Percentiles rank a stretch among this genome's conserved stretches.
Conservation (phyloP, 2,329 filamentous ascomycete species). For the Cercospora zeae-maydis region DNA sequence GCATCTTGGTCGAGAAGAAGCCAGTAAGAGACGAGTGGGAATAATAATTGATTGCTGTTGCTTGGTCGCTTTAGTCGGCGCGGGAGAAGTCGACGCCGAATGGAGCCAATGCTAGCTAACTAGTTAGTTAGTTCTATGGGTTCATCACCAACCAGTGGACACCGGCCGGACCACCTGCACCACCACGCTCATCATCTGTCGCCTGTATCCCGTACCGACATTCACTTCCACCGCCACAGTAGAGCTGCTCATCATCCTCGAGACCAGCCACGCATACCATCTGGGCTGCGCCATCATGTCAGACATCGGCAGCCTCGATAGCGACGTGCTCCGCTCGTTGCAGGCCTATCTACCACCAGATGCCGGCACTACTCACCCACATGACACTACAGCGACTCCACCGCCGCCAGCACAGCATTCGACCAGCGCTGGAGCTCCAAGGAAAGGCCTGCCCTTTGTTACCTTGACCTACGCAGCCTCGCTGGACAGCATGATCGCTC, state of each 20-base stretch:
- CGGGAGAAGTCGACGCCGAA: neutral
- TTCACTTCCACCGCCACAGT: neutral
- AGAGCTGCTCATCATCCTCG: neutral
- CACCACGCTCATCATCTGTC: neutral
- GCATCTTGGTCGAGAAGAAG: neutral
- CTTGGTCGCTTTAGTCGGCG: neutral
- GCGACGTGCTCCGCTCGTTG: slow-evolving; percentile 46
- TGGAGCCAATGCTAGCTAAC: neutral
- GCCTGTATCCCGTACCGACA: neutral
- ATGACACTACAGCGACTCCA: slow-evolving; percentile 3
- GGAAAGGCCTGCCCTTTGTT: slow-evolving; percentile 49
- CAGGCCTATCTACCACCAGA: slow-evolving; percentile 47
- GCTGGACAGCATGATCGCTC: slow-evolving; percentile 74
- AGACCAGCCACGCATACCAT: neutral
- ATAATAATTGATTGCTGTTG: neutral
- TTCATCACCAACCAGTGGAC: neutral
- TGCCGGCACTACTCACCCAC: slow-evolving; percentile 1
- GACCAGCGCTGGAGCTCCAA: neutral
- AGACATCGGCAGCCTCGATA: slow-evolving; percentile 33
- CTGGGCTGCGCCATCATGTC: slow-evolving; percentile 15
- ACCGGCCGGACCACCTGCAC: neutral
- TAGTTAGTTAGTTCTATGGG: neutral
- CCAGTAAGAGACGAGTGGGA: neutral
- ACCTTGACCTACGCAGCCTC: slow-evolving; percentile 90
- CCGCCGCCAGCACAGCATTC: neutral